Percentiles rank a stretch among this genome's conserved stretches.
phyloP scores from a whole-genome alignment of 2,329 filamentous ascomycete genomes.

The Penicillium sp. region DNA sequence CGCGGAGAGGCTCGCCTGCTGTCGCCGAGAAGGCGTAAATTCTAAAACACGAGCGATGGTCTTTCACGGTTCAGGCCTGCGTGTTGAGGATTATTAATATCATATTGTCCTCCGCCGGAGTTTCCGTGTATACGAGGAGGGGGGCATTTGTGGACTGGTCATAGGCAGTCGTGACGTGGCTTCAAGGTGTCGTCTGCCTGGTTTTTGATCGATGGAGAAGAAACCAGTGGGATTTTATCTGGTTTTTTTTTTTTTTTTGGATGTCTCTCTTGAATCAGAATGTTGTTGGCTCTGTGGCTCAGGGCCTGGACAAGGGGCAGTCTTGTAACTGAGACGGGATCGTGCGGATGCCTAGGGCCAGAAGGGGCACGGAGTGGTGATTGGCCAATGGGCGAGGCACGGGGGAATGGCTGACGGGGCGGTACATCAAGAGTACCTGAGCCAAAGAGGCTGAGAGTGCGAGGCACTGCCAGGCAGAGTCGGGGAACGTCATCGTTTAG shows the following conservation, averaged over 20 bases:
- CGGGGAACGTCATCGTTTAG: neutral
- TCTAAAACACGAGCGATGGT: neutral
- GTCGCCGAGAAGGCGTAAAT: neutral
- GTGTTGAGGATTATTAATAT: neutral
- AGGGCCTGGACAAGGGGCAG: neutral
- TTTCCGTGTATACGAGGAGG: neutral
- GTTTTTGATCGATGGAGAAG: neutral
- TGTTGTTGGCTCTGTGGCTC: neutral
- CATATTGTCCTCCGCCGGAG: neutral
- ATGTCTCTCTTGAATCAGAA: neutral
- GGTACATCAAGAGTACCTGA: neutral
- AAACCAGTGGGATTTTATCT: neutral
- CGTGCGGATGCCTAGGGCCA: slow-evolving; percentile 10
- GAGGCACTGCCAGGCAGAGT: neutral
- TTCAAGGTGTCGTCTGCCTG: neutral
- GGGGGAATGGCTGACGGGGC: slow-evolving; percentile 1
- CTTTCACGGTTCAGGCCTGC: neutral
- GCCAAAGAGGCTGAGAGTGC: slow-evolving; percentile 1
- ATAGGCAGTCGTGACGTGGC: neutral
- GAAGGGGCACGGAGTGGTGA: neutral
- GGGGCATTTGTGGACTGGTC: neutral
- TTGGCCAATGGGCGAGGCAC: slow-evolving; percentile 18
- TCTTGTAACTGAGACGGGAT: slow-evolving; percentile 4
- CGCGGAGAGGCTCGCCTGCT: neutral
- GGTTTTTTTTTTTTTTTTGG: too few relatives aligned